Evolutionary conservation across 495 filamentous ascomycete genomes (phyloP).

Genomic region (Xylaria grammica): DNA sequence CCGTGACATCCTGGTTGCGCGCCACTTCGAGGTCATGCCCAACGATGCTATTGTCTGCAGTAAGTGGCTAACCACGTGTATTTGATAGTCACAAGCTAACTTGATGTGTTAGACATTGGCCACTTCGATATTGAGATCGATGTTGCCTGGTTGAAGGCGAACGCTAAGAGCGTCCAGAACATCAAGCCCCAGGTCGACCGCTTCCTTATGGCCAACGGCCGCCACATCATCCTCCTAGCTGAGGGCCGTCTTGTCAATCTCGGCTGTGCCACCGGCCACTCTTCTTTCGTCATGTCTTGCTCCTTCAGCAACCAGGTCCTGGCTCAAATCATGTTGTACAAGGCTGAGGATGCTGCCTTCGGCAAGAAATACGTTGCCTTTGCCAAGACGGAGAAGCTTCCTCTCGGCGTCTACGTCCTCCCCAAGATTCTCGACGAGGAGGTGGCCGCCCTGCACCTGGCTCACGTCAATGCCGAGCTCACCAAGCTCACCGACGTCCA

Average conservation of each 20-base stretch:
- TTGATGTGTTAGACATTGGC: slow-evolving; percentile 75
- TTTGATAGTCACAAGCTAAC: slow-evolving; percentile 20
- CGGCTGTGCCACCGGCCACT: slow-evolving; percentile 98
- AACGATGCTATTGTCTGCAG: slow-evolving; percentile 99
- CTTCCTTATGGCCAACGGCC: slow-evolving; percentile 90
- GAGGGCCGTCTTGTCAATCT: slow-evolving; percentile 99
- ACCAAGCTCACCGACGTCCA: slow-evolving; percentile 82
- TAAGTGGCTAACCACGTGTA: slow-evolving; percentile 53
- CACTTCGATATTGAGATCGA: slow-evolving; percentile 99
- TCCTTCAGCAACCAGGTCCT: slow-evolving; percentile 99
- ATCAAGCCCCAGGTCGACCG: slow-evolving; percentile 99
- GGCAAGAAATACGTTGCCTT: slow-evolving; percentile 95
- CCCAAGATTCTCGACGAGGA: slow-evolving; percentile 99
- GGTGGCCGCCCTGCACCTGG: slow-evolving; percentile 90
- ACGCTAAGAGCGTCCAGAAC: slow-evolving; percentile 86
- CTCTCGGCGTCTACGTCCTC: slow-evolving; percentile 91
- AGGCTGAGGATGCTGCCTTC: slow-evolving; percentile 86
- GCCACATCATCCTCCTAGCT: slow-evolving; percentile 96
- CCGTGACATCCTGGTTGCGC: slow-evolving; percentile 91
- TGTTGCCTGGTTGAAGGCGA: slow-evolving; percentile 99
- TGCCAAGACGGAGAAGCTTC: slow-evolving; percentile 85
- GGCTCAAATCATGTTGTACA: slow-evolving; percentile 97
- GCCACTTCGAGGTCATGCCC: slow-evolving; percentile 96
- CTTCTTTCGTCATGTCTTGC: slow-evolving; percentile 99
- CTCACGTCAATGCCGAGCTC: slow-evolving; percentile 94